These are phyloP conservation scores for Eimeria praecox DNA, from an alignment of 169 alveolate species.

Conservation along the genomic window DNA sequence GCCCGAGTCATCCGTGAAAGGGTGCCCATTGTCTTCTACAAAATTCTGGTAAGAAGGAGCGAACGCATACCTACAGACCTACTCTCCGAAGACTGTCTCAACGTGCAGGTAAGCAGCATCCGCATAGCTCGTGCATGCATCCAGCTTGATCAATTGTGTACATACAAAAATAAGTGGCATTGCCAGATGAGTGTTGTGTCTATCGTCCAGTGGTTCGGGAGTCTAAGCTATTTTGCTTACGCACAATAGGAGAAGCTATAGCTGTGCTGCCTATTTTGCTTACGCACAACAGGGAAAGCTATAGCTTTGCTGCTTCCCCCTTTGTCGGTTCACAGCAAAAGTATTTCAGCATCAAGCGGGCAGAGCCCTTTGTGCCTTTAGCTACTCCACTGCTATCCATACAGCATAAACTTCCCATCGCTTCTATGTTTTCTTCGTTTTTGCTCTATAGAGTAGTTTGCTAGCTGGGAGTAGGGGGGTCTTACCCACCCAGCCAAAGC, in stretches of 20 bases:
- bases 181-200: not conserved
- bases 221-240: not conserved
- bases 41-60: constrained; percentile 82
- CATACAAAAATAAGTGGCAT: not conserved
- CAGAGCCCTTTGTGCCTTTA: not conserved
- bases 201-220: not conserved
- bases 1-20: constrained; percentile 86
- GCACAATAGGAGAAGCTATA: not conserved
- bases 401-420: not conserved
- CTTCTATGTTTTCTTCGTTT: not conserved
- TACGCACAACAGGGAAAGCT: not conserved
- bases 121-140: not conserved
- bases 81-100: not conserved
- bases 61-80: not conserved
- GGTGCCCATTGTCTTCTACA: constrained; percentile 85
- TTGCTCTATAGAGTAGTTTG: not conserved
- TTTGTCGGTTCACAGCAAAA: not conserved
- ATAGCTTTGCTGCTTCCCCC: not conserved
- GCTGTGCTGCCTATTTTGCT: too few species aligned
- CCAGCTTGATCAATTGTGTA: not conserved
- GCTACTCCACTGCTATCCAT: not conserved
- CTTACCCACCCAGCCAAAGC: constrained; percentile 88
- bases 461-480: not conserved
- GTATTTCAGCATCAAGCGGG: not conserved
- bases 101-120: not conserved